Base-by-base conservation (phyloP, 202 grass and related monocot genomes). In the Carex sylvatica region DNA sequence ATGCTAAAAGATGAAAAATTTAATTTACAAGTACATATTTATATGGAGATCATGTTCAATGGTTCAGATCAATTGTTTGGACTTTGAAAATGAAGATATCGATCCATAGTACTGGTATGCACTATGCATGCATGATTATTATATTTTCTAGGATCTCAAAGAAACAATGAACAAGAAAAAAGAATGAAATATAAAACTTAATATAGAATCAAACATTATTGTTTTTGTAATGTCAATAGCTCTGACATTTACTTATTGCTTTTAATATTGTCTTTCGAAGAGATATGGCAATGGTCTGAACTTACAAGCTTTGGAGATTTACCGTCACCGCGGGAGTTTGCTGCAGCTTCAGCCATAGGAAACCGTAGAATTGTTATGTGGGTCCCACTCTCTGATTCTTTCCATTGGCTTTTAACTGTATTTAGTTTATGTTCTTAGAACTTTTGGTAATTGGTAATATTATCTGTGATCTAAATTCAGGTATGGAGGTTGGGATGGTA, bases 281-380 rank as follows among this genome's bases (percentile, higher is more conserved):
- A 98, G 46, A 86, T 98, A 83, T 98, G 95, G 95, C 95, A 98
- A 67, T 98, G 95, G 95, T 98, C 92, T 0, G 92, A 98, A 60
- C 85, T 98, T 84, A 93, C 87, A 13, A 90, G 92, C 56, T 98
- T 93, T 85, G 95, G 95, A 83, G 92, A 98, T 93, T 87, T 98
- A 55, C 95, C 95, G 0, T 98, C 91, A 70, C 89, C 92, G 3
- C 81, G 92, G 18, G 95, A 98, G 87, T 98, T 98, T 91, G 82
- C 87, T 75, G 80, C 92, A 44, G 87, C 89, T 74, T 98, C 91
- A 60, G 86, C 95, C 19, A 98, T 95, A 87, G 95, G 95, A 90
- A 98, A 93, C 78, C 86, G 92, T 78, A 98, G 93, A 81, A 91
- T 95, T 87, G 86, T 95, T 51, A 98, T 98, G 95, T 98, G 80